Evolutionary conservation across 140 eudicot species (phyloP), one percentile per base, ranked within the genome.

Genomic region (Erigeron philadelphicus): DNA sequence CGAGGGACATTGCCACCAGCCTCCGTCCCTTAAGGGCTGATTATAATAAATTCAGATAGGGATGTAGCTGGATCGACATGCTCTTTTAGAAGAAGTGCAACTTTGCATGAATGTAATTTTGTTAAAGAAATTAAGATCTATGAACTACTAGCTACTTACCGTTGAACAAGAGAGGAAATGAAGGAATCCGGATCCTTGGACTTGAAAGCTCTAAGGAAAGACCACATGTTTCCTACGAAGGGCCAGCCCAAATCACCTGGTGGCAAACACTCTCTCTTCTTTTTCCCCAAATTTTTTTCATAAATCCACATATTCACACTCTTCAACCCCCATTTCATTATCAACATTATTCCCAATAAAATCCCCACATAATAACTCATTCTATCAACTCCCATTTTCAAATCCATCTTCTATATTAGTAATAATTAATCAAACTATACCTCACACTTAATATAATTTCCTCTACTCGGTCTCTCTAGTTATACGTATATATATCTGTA

Each of bases 241-340:
- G 97, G 97, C 96, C 87, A 91, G 0, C 97, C 97, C 18, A 82
- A n/a, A 71, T 91, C 96, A 61, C 97, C 96, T 0, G 96, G 96
- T 16, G 95, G 96, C 70, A 89, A 75, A n/a, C 70, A 19, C 60
- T 40, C 70, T 63, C 77, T 70, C 31, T 7, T 71, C 71, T 75
- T 84, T 7, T 75, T 68, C 21, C 78, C 95, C 78, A 86, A 77
- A 44, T 73, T 60, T 18, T 63, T 50, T 66, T 87, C 95, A 43
- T 78, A 82, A 11, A 76, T 41, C 95, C 91, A 89, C 56, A 53
- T 19, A 54, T 86, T 86, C 64, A 85, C 67, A 49, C 72, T 78
- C 58, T 64, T 64, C 49, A 84, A 64, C 53, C 62, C 69, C 88
- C 87, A 78, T 70, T 67, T 78, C 75, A 80, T 0, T 4, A 58